Base-by-base conservation (phyloP, 1,284 basidiomycete genomes). In the Cystobasidium slooffiae region DNA sequence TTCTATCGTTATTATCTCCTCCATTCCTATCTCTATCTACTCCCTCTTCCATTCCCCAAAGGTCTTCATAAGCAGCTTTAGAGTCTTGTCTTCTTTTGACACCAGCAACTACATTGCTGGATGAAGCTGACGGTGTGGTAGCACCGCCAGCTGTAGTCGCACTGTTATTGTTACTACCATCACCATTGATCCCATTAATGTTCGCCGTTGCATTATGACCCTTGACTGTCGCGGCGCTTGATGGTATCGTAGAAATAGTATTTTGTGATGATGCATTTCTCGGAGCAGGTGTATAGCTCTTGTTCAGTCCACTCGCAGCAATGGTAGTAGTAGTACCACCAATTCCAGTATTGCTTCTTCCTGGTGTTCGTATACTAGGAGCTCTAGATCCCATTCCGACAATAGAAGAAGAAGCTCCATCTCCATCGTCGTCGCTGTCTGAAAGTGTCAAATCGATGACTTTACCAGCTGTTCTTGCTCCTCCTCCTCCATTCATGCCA, bases 391-490 rank as follows among this genome's bases (percentile, higher is more conserved):
- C 58, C 56, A 69, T 16, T 49, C 68, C 68, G 16, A 59, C 58
- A 47, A 69, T 43, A n/a, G 53, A 61, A n/a, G 55, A 69, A 46
- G 56, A 39, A 62, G 56, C 20, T 37, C 47, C 56, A 18, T 61
- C 72, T 37, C 68, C 72, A 31, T 68, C 52, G 12, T 68, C 72
- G 12, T 68, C 72, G 43, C 51, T 56, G 49, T 74, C 72, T n/a
- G 63, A 67, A 5, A 76, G 43, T 10, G 75, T 76, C 18, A 76
- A 39, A 56, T 76, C 75, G 24, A 76, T 76, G 6, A 76, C 73
- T n/a, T 44, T 62, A 7, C 43, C 64, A 18, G 74, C 43, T 12
- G 39, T 44, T 47, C n/a, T 58, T 16, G 20, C 37, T 3, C 56
- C 41, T 18, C 31, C 62, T 39, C 39, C 24, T 31, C 20, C 18